phyloP scores from a whole-genome alignment of 306 rosid species.

The Vigna reflexopilosa region DNA sequence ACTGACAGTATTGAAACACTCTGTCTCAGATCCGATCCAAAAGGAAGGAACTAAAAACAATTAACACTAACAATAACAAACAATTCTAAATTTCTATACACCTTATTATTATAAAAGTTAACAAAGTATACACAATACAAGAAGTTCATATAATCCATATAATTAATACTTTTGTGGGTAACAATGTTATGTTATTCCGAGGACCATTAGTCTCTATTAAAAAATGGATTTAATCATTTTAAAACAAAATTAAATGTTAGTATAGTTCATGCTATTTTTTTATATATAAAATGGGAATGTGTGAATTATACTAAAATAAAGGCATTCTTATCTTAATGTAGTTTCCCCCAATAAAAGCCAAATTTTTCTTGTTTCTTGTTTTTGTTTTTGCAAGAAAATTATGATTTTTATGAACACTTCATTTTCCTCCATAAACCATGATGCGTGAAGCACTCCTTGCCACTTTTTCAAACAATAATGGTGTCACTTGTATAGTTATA shows the following conservation, averaged over 20 bases:
- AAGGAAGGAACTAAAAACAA: conserved; percentile 42
- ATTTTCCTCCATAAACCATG: conserved; percentile 13
- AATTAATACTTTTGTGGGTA: no score
- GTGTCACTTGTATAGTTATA: neutral
- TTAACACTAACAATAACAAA: conserved; percentile 30
- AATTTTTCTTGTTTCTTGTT: conserved; percentile 28
- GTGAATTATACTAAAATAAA: conserved; percentile 34
- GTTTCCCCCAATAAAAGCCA: conserved; percentile 33
- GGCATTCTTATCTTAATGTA: conserved; percentile 42
- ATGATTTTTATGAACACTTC: conserved; percentile 2
- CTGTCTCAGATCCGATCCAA: conserved; percentile 82
- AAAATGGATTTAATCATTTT: no score
- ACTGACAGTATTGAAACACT: conserved; percentile 47
- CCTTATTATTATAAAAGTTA: neutral
- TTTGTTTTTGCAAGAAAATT: conserved; percentile 7
- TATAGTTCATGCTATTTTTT: neutral
- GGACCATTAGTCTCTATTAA: no score
- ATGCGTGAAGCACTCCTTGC: conserved; percentile 6
- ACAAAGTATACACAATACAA: no score
- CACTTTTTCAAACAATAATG: conserved; percentile 20
- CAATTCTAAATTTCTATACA: neutral
- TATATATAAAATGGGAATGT: conserved; percentile 23
- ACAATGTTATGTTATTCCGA: no score
- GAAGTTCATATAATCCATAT: no score
- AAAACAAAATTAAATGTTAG: neutral